These are phyloP conservation scores for Phoma sp. DNA, from an alignment of 2,329 filamentous ascomycete species.

Conservation along the genomic window DNA sequence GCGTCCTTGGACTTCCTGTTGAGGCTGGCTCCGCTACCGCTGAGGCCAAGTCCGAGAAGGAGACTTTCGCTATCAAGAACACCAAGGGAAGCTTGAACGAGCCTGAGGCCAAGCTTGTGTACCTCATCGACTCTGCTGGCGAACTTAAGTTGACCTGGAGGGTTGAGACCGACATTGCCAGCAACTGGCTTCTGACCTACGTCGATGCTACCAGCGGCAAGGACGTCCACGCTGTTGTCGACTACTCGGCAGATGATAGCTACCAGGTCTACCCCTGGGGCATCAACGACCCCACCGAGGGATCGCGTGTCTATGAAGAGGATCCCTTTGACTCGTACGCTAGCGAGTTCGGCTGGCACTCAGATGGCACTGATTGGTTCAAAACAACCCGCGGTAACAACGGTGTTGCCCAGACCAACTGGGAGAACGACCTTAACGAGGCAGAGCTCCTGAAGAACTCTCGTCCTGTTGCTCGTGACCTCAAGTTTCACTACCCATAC, in stretches of 20 bases:
- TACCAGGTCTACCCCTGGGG: slow-evolving; percentile 64
- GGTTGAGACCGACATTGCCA: slow-evolving; percentile 63
- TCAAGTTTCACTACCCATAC: slow-evolving; percentile 54
- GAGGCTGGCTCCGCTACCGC: slow-evolving; percentile 47
- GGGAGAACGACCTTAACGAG: slow-evolving; percentile 44
- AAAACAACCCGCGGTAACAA: slow-evolving; percentile 67
- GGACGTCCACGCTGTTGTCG: slow-evolving; percentile 58
- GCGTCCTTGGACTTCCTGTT: slow-evolving; percentile 51
- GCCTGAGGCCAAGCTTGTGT: slow-evolving; percentile 62
- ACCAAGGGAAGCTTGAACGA: slow-evolving; percentile 56
- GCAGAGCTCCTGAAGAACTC: slow-evolving; percentile 58
- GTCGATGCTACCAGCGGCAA: slow-evolving; percentile 58
- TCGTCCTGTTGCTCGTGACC: slow-evolving; percentile 54
- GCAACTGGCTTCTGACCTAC: slow-evolving; percentile 66
- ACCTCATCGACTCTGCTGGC: slow-evolving; percentile 56
- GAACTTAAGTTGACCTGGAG: slow-evolving; percentile 63
- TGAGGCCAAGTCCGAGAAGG: slow-evolving; percentile 31
- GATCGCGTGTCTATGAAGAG: slow-evolving; percentile 53
- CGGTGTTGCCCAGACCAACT: slow-evolving; percentile 62
- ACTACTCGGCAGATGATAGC: slow-evolving; percentile 63
- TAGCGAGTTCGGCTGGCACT: slow-evolving; percentile 64
- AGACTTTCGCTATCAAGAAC: slow-evolving; percentile 53
- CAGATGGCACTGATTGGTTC: slow-evolving; percentile 57
- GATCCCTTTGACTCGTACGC: slow-evolving; percentile 59
- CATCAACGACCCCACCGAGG: slow-evolving; percentile 62